These are phyloP conservation scores for Trichoderma gamsii DNA, from an alignment of 495 filamentous ascomycete genomes.

Conservation along the genomic window DNA sequence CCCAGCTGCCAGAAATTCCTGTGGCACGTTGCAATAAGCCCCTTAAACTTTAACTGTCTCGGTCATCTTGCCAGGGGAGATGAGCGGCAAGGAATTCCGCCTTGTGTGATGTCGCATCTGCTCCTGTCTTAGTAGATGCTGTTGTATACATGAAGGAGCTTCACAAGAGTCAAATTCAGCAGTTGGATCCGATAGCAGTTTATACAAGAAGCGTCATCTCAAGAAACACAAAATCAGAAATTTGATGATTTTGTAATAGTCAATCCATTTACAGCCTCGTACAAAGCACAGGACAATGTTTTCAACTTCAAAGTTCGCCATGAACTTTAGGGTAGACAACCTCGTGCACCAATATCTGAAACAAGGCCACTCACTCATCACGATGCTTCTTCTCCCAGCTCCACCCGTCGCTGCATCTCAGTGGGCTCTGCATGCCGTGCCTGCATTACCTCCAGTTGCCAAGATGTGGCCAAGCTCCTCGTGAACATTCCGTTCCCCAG, in stretches of 20 bases:
- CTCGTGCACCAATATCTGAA: background rate
- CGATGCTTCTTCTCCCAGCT: background rate
- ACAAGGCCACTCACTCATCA: background rate
- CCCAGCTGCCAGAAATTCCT: background rate
- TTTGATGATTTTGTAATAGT: too few relatives aligned
- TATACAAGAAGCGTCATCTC: too few relatives aligned
- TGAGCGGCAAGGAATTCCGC: too few relatives aligned
- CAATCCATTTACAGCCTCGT: too few relatives aligned
- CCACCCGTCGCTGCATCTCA: background rate
- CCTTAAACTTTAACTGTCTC: conserved; percentile 4
- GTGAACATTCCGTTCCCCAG: background rate
- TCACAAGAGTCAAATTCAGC: too few relatives aligned
- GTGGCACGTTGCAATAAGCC: background rate
- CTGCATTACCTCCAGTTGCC: conserved; percentile 6
- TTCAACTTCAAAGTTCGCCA: background rate
- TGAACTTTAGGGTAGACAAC: background rate
- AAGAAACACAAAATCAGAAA: too few relatives aligned
- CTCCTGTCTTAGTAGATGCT: background rate
- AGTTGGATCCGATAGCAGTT: too few relatives aligned
- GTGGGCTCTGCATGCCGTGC: background rate
- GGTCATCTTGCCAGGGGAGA: background rate
- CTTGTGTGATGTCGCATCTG: background rate
- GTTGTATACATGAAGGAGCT: too few relatives aligned
- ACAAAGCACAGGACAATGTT: too few relatives aligned
- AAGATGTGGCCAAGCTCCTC: background rate